Conservation (phyloP, 169 alveolate genomes). For the Plasmodium berghei region DNA sequence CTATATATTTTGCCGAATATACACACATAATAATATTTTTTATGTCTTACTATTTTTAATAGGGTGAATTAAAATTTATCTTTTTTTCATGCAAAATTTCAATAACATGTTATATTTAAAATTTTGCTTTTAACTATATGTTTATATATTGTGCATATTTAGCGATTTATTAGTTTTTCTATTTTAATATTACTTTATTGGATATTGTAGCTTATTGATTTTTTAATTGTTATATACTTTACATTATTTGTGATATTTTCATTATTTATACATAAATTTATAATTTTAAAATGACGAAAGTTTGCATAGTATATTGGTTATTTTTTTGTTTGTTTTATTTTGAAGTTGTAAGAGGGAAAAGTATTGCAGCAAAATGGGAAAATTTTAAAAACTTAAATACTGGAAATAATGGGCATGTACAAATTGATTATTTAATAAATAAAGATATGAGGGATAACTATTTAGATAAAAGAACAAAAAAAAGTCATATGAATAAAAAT, state of each 20-base stretch:
- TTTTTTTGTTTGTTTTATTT: not conserved
- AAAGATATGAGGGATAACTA: not conserved
- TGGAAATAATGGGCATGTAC: not conserved
- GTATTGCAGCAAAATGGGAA: conserved; percentile 22
- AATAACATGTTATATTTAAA: not conserved
- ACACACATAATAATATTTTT: not conserved
- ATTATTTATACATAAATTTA: not conserved
- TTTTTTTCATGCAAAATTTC: not conserved
- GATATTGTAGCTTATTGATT: not conserved
- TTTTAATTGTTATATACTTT: not conserved
- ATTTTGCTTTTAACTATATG: too few relatives aligned
- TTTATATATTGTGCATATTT: too few relatives aligned
- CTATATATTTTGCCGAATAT: not conserved
- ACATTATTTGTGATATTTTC: not conserved
- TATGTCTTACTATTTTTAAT: conserved; percentile 13
- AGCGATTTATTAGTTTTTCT: not conserved
- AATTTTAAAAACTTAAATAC: not conserved
- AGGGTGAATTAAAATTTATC: not conserved
- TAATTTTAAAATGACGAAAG: conserved; percentile 21
- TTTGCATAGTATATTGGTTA: conserved; percentile 3
- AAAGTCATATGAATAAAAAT: not conserved
- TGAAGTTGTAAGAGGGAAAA: not conserved
- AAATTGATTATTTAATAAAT: not conserved
- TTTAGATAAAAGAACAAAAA: not conserved
- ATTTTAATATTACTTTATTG: not conserved